Percentiles rank a stretch among this genome's conserved stretches.
Conservation (phyloP, 1,284 basidiomycete genomes). For the Thelephora terrestris region DNA sequence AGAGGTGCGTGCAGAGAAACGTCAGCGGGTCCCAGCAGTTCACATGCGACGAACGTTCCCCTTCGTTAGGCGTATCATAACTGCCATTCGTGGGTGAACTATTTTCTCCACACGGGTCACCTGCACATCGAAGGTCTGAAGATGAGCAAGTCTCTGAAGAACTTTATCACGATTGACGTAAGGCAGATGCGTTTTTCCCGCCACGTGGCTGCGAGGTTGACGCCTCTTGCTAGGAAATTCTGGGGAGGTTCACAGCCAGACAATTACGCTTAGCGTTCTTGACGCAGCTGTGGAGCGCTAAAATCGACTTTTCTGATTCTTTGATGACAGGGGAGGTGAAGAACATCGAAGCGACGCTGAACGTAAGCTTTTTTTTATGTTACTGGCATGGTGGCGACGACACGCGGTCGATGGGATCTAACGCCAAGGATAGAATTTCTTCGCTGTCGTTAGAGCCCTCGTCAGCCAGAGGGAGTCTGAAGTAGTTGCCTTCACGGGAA, state of each 20-base stretch:
- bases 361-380: slow-evolving; percentile 42
- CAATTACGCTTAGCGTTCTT: slow-evolving; percentile 95
- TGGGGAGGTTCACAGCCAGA: slow-evolving; percentile 76
- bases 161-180: slow-evolving; percentile 98
- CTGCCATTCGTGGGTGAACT: slow-evolving; percentile 95
- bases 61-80: slow-evolving; percentile 75
- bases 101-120: slow-evolving; percentile 98
- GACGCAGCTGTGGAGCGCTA: slow-evolving; percentile 85
- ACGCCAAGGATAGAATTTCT: slow-evolving; percentile 77
- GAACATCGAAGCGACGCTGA: slow-evolving; percentile 78
- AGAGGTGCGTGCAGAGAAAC: slow-evolving; percentile 48
- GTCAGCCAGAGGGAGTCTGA: slow-evolving; percentile 41
- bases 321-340: slow-evolving; percentile 85
- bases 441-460: slow-evolving; percentile 82
- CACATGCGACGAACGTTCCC: background rate
- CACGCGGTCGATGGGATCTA: background rate
- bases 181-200: slow-evolving; percentile 19
- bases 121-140: slow-evolving; percentile 98
- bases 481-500: slow-evolving; percentile 34
- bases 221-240: slow-evolving; percentile 61
- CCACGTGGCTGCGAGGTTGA: slow-evolving; percentile 1
- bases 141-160: slow-evolving; percentile 99
- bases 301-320: slow-evolving; percentile 91
- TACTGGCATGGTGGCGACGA: background rate
- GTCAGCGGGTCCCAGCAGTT: slow-evolving; percentile 2